phyloP scores from a whole-genome alignment of 148 eudicot genomes.

The Chenopodium album region DNA sequence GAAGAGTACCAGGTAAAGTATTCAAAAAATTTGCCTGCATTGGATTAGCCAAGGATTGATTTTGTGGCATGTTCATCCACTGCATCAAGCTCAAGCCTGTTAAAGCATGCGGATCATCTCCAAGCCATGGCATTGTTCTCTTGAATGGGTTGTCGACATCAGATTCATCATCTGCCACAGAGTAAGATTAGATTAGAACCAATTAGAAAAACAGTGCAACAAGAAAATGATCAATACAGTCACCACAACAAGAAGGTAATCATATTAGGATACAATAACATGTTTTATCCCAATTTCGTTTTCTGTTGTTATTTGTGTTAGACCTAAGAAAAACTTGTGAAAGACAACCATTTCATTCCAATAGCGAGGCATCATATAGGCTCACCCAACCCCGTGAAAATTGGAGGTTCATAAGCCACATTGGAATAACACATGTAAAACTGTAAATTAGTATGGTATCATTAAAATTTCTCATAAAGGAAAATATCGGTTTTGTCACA shows the following conservation, averaged over 20 bases:
- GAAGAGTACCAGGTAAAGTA: constrained; percentile 53
- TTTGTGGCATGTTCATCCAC: constrained; percentile 96
- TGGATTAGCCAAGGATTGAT: constrained; percentile 53
- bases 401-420: not conserved
- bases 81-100: constrained; percentile 82
- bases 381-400: not conserved
- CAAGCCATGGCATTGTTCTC: constrained; percentile 96
- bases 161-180: constrained; percentile 65
- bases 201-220: not conserved
- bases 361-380: not conserved
- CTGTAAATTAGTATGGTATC: not conserved
- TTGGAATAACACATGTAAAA: not conserved
- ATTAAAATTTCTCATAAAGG: not conserved
- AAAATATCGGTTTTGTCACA: not conserved
- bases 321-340: not conserved
- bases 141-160: constrained; percentile 63
- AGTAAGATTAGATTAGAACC: not conserved
- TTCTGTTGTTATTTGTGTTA: not conserved
- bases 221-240: not conserved
- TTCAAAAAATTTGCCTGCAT: constrained; percentile 58
- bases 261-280: not conserved
- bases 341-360: not conserved
- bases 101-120: constrained; percentile 64
- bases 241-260: not conserved
- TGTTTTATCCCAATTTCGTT: not conserved